These are phyloP conservation scores for Carpinus fangiana DNA, from an alignment of 306 rosid species.

Conservation along the genomic window DNA sequence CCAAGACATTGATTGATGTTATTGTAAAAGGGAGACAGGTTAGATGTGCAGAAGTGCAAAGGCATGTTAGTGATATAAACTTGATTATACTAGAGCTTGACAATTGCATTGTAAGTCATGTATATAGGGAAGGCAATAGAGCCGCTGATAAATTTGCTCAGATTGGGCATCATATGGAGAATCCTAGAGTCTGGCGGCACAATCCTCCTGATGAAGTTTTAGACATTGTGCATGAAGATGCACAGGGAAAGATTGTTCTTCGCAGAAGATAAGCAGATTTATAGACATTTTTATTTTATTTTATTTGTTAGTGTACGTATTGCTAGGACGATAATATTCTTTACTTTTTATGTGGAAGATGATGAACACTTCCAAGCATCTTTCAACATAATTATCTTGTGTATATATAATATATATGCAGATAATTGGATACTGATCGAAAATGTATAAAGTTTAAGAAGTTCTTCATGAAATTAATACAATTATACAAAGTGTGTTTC, in stretches of 20 bases:
- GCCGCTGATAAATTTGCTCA: conserved; percentile 70
- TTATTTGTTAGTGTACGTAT: background rate
- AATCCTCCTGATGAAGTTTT: conserved; percentile 55
- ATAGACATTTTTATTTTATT: background rate
- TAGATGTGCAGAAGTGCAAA: conserved; percentile 50
- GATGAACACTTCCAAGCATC: background rate
- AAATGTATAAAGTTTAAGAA: background rate
- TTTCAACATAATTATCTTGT: background rate
- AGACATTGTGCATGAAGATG: conserved; percentile 55
- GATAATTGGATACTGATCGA: background rate
- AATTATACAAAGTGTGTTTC: background rate
- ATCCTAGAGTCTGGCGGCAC: conserved; percentile 51
- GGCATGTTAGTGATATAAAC: conserved; percentile 45
- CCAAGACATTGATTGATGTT: conserved; percentile 56
- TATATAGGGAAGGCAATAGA: conserved; percentile 73
- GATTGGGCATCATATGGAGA: conserved; percentile 52
- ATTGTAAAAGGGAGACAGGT: conserved; percentile 40
- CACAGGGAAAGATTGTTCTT: conserved; percentile 62
- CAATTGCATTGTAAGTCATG: conserved; percentile 45
- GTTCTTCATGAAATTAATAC: background rate
- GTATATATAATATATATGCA: background rate
- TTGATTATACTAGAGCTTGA: conserved; percentile 42
- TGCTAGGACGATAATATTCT: background rate
- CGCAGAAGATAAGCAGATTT: conserved; percentile 34
- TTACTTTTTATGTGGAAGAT: background rate